These are phyloP conservation scores for Lachancea quebecensis DNA, from an alignment of 805 yeast genomes.

Conservation along the genomic window DNA sequence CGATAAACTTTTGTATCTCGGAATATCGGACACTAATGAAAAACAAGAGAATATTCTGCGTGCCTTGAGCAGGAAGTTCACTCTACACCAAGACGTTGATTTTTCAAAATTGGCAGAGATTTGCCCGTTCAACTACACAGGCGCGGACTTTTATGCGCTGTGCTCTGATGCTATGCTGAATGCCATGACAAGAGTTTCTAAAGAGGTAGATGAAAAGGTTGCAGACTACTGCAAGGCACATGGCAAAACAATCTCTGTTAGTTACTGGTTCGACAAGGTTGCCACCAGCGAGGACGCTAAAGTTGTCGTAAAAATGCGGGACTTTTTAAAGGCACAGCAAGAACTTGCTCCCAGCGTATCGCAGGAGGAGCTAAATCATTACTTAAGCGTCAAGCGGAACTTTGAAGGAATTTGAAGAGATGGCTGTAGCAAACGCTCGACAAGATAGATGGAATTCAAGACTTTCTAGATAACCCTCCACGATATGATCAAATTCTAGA, in stretches of 20 bases:
- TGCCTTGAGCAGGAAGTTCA: slow-evolving; percentile 83
- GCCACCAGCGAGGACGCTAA: slow-evolving; percentile 60
- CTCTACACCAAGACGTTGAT: slow-evolving; percentile 52
- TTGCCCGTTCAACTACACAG: slow-evolving; percentile 90
- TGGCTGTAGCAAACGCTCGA: neutral
- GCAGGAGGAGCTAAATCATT: slow-evolving; percentile 78
- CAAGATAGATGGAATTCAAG: too few species aligned
- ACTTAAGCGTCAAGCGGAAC: slow-evolving; percentile 65
- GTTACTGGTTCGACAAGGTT: slow-evolving; percentile 87
- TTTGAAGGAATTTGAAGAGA: slow-evolving; percentile 43
- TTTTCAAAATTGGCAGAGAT: slow-evolving; percentile 50
- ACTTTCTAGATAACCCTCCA: too few species aligned
- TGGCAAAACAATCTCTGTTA: slow-evolving; percentile 46
- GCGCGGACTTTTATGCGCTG: slow-evolving; percentile 95
- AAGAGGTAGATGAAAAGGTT: slow-evolving; percentile 62
- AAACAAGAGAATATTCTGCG: slow-evolving; percentile 80
- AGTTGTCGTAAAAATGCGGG: slow-evolving; percentile 63
- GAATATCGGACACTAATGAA: slow-evolving; percentile 84
- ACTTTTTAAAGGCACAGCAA: slow-evolving; percentile 67
- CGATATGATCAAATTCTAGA: too few species aligned
- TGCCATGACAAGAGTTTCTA: slow-evolving; percentile 90
- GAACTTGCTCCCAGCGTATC: slow-evolving; percentile 82
- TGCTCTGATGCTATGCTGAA: slow-evolving; percentile 94
- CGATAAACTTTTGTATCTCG: slow-evolving; percentile 89
- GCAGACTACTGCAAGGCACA: slow-evolving; percentile 41